Base-by-base conservation (phyloP, 2,329 filamentous ascomycete genomes). In the Apiospora aurea region DNA sequence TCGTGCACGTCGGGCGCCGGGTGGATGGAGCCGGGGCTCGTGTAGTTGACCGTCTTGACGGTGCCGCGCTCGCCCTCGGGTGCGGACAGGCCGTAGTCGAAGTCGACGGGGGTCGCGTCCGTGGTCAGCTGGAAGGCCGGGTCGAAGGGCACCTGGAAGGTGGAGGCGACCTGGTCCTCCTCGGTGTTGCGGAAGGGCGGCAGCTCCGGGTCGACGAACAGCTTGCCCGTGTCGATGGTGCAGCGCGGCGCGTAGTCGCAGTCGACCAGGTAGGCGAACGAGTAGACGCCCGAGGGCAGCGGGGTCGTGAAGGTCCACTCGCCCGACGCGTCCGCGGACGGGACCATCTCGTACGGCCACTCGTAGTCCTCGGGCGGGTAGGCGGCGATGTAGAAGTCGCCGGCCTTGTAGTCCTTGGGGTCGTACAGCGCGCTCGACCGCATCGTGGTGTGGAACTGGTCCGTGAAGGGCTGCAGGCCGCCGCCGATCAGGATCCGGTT, bases 111-210 rank as follows among this genome's bases (percentile, higher is more conserved):
- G 38, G 68, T 41, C 46, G 68, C 29, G 61, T 71, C 46, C 34
- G 69, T 64, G 41, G 69, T 26, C 5, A 72, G 72, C 69, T 79
- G 78, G 73, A 79, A 79, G 21, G 67, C 47, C 38, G 71, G 71
- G 70, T 79, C 75, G 61, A 75, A 79, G 47, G 78, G 78, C 10
- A 79, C 78, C 69, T 79, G 77, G 74, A 79, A 79, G 70, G 71
- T 76, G 7, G 77, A 78, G 14, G 76, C 73, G 4, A 77, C 75
- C 64, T 78, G 76, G 66, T 79, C 77, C 6, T 77, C 78, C 14
- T 72, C 68, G 8, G 78, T 77, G 70, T 79, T 79, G 26, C 73
- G 49, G 53, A 78, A 79, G 13, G 78, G 78, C 6, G 75, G 76
- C 38, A 77, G 49, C 29, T 79, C 78, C 1, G 78, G 78, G 70